phyloP scores from a whole-genome alignment of 805 yeast species.

The Suhomyces prunicola region DNA sequence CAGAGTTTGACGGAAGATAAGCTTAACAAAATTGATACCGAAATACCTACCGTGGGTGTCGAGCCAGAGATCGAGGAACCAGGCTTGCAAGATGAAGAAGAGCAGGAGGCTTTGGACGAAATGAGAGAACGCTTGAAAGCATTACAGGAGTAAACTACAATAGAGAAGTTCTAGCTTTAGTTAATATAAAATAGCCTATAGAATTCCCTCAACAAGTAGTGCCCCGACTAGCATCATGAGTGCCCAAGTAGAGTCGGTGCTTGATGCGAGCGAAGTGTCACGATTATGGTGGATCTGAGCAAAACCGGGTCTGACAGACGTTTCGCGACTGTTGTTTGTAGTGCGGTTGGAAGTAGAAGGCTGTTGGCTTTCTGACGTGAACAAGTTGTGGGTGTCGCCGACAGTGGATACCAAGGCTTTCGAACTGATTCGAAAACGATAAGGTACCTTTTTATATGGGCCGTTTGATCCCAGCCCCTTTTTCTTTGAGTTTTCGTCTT shows the following conservation, averaged over 20 bases:
- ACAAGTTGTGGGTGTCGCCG: neutral
- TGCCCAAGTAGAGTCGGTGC: neutral
- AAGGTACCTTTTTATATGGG: neutral
- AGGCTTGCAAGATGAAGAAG: slow-evolving; percentile 47
- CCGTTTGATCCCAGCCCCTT: neutral
- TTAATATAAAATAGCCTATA: neutral
- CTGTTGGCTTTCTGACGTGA: neutral
- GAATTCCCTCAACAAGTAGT: neutral
- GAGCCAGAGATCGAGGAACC: slow-evolving; percentile 13
- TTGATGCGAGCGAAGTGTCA: neutral
- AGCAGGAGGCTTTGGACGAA: slow-evolving; percentile 69
- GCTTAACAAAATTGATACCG: slow-evolving; percentile 31
- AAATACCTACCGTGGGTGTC: slow-evolving; percentile 29
- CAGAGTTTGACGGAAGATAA: slow-evolving; percentile 39
- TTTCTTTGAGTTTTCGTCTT: neutral
- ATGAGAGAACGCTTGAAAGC: slow-evolving; percentile 91
- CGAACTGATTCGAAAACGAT: neutral
- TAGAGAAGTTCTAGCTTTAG: neutral
- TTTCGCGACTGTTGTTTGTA: neutral
- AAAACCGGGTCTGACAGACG: neutral
- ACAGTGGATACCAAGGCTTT: neutral
- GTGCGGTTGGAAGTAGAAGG: neutral
- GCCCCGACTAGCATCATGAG: neutral
- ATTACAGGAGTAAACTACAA: slow-evolving; percentile 46
- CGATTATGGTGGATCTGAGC: neutral